Base-by-base conservation (phyloP, 23 red algal species). In the Gracilariopsis chorda region DNA sequence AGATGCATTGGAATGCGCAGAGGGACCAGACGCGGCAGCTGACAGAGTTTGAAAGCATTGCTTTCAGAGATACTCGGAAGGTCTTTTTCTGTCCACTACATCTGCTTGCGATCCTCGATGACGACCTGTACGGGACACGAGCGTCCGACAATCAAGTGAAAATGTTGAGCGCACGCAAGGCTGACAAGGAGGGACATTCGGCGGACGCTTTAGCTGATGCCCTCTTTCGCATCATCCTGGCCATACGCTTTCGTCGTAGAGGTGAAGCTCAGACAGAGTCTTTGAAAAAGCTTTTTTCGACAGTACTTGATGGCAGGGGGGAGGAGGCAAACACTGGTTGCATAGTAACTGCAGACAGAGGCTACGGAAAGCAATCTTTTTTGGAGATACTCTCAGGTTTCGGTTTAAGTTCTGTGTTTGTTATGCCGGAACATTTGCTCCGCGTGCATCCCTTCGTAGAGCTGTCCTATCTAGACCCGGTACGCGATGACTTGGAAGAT, bases 131-230 rank as follows among this genome's bases (percentile, higher is more conserved):
- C 23, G 49, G 75, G 5, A 80, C 75, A 43, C 21, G 41, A 20
- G 75, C 75, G 33, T 43, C 75, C 5, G 42, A 80, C 4, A 80
- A 55, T 55, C 75, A 80, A 25, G 75, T 80, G 5, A 80, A 80
- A 56, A 80, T 46, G 45, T 39, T 80, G 13, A 53, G 48, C 4
- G 44, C 28, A 10, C 32, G 75, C 9, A 80, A 13, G 49, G 75
- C 75, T 39, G 75, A 80, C 42, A 7, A 23, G 7, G 75, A 80
- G 13, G 43, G 42, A 53, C 17, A 80, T 73, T 73, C 23, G 4
- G 67, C 27, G 12, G 67, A 73, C 23, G 41, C 27, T 32, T 13
- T 73, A 14, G 67, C 67, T 40, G 35, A 46, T 33, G 6, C 67
- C 35, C 35, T 73, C 6, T 73, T 46, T 20, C 35, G 67, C 35